Conservation (phyloP, 2,329 filamentous ascomycete genomes). For the Phialemonium atrogriseum region DNA sequence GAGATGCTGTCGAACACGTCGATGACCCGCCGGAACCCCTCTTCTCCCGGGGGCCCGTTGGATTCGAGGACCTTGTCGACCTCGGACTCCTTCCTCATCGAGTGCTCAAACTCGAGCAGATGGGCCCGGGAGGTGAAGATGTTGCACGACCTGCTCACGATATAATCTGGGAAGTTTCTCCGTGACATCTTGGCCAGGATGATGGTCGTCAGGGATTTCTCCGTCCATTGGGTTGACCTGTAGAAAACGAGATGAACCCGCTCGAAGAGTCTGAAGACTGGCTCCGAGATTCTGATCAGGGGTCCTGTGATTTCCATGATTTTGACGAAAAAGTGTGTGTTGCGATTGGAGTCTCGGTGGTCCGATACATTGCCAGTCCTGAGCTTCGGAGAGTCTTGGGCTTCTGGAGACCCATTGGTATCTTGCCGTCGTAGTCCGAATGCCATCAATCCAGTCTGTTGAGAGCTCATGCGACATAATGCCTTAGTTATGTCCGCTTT, state of each 20-base stretch:
- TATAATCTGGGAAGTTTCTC: conserved; percentile 80
- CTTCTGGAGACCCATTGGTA: conserved; percentile 39
- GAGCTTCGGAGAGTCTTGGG: conserved; percentile 30
- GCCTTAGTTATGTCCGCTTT: conserved; percentile 72
- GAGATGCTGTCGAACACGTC: conserved; percentile 67
- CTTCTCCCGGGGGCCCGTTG: conserved; percentile 58
- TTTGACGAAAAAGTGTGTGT: conserved; percentile 67
- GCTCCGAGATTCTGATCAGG: conserved; percentile 70
- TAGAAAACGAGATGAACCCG: conserved; percentile 95
- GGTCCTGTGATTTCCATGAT: conserved; percentile 71
- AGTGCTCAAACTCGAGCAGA: conserved; percentile 82
- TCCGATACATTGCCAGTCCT: too few species aligned
- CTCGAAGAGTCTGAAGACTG: conserved; percentile 75
- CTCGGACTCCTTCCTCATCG: conserved; percentile 70
- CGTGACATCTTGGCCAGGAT: conserved; percentile 86
- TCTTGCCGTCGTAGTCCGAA: conserved; percentile 48
- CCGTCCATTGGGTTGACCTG: conserved; percentile 91
- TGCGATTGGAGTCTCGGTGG: conserved; percentile 51
- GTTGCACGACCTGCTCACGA: conserved; percentile 81
- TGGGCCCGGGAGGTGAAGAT: conserved; percentile 73
- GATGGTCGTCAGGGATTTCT: conserved; percentile 91
- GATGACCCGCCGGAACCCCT: conserved; percentile 59
- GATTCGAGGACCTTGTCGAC: conserved; percentile 79
- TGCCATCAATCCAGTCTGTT: conserved; percentile 68
- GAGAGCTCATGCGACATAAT: conserved; percentile 64